Evolutionary conservation across 202 grass and related monocot genomes (phyloP), one percentile per base, ranked within the genome.

Genomic region (Zizania palustris): DNA sequence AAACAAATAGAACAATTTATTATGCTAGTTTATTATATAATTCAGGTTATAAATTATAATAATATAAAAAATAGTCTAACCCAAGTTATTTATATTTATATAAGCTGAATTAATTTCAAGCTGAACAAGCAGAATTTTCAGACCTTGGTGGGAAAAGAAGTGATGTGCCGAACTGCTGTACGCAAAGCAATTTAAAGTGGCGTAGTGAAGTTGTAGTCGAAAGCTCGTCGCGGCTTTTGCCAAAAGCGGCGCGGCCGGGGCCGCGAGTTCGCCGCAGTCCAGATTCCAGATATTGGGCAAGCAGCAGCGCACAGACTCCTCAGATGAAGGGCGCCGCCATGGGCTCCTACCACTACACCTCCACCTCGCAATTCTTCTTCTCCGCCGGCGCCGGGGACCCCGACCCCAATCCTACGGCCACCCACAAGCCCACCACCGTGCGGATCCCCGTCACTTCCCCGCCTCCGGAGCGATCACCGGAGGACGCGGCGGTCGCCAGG

Each of bases 301-400:
- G 14, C 67, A 51, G 20, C 62, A 35, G 45, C 4, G 12, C 9
- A 5, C 3, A 4, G 6, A 45, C 11, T 48, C 11, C 51, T 19
- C 16, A 20, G 51, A n/a, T 19, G n/a, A 20, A 7, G 51, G 6
- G 15, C 46, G 44, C 14, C 60, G 60, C 67, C 54, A 88, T 90
- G 85, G 75, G 88, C 65, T 92, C 89, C 74, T 91, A 79, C 72
- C 73, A 77, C 67, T 77, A 86, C 77, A 15, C 65, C 56, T 86
- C 80, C 55, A 57, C 72, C 55, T 85, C 78, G 11, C 84, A 63
- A 42, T 90, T 83, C 66, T 81, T 69, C 85, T 88, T 76, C 65
- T 62, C 80, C 49, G 79, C 65, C 57, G 67, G 77, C 56, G 60
- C 65, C 20, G 75, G 73, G 51, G 85, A 82, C 37, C 37, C 65